A percentile compares a stretch with the other conserved stretches of the same genome.
Conservation (phyloP, 345 rosid species). For the Arabidopsis thaliana region DNA sequence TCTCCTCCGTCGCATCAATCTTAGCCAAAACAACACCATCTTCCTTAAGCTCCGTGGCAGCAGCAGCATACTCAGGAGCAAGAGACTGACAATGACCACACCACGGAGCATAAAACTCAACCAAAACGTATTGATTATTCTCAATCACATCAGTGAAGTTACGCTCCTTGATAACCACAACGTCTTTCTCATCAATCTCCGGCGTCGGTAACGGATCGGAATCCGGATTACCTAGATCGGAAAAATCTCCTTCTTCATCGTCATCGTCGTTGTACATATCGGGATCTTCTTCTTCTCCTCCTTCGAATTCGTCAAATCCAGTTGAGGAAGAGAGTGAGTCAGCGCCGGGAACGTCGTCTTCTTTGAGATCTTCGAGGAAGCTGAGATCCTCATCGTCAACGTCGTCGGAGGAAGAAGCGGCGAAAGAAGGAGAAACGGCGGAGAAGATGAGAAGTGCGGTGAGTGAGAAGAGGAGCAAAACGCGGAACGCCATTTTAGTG, state of each 20-base stretch:
- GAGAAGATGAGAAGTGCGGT: conserved; percentile 59
- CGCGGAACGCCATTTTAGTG: conserved; percentile 54
- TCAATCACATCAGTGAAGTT: conserved; percentile 74
- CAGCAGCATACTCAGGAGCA: conserved; percentile 98
- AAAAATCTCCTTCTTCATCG: conserved; percentile 57
- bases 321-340: conserved; percentile 25
- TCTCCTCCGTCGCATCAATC: conserved; percentile 95
- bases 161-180: conserved; percentile 75
- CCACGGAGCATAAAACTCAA: conserved; percentile 99
- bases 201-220: conserved; percentile 62
- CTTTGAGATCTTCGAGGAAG: conserved; percentile 67
- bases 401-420: conserved; percentile 37
- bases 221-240: conserved; percentile 67
- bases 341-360: conserved; percentile 16
- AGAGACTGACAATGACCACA: conserved; percentile 96
- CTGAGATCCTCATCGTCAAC: conserved; percentile 74
- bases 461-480: conserved; percentile 53
- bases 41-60: conserved; percentile 83
- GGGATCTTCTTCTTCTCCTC: conserved; percentile 41
- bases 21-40: conserved; percentile 82
- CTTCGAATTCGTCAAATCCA: conserved; percentile 27
- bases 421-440: conserved; percentile 51
- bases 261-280: conserved; percentile 52
- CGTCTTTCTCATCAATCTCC: conserved; percentile 85
- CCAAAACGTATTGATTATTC: conserved; percentile 81